Conservation (phyloP, 2,329 filamentous ascomycete species). For the Cercospora nicotianae region DNA sequence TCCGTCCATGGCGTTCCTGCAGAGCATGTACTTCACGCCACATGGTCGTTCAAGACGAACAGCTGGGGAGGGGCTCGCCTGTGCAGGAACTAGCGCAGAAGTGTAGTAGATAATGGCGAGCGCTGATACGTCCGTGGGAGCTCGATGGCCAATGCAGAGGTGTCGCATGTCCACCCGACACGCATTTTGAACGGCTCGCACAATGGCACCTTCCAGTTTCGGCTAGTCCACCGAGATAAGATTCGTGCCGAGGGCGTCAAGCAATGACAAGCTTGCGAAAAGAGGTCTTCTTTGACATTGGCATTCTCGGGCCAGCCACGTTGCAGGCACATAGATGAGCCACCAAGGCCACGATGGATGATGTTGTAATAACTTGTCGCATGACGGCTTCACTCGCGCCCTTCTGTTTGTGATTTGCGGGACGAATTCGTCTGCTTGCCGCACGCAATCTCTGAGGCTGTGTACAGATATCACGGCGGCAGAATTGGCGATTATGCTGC, state of each 20-base stretch:
- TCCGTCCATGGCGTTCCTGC: background rate
- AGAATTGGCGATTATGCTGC: background rate
- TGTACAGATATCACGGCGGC: no score
- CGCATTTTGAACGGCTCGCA: background rate
- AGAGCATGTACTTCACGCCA: background rate
- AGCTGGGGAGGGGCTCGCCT: background rate
- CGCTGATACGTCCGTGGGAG: background rate
- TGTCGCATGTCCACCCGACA: background rate
- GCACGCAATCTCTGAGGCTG: no score
- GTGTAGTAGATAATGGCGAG: background rate
- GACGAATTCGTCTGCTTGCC: background rate
- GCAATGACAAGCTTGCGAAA: background rate
- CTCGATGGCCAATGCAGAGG: background rate
- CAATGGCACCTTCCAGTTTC: background rate
- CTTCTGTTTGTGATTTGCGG: background rate
- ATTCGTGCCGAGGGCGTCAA: background rate
- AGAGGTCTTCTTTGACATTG: background rate
- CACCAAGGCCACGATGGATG: background rate
- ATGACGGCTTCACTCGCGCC: background rate
- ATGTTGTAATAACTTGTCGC: background rate
- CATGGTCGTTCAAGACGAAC: background rate
- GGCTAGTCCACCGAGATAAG: slow-evolving; percentile 1
- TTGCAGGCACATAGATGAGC: background rate
- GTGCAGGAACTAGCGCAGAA: background rate
- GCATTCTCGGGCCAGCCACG: background rate